A percentile compares a stretch with the other conserved stretches of the same genome.
Evolutionary conservation across 2,329 filamentous ascomycete species (phyloP).

Genomic region (Venturia nashicola): DNA sequence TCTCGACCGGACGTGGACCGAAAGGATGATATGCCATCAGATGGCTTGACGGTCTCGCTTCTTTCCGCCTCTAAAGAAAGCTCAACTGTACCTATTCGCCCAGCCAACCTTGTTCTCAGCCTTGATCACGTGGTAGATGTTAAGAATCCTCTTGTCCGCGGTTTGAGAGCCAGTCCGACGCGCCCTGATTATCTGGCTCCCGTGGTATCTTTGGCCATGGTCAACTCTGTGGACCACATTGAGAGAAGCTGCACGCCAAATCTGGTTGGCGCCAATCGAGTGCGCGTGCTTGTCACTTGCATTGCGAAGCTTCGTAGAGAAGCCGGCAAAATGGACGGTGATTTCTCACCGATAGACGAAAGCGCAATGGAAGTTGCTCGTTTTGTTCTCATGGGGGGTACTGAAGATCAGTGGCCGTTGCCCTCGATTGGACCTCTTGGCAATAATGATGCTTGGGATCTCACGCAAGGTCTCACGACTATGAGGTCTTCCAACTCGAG

Average conservation of each 20-base stretch:
- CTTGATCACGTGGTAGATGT: slow-evolving; percentile 7
- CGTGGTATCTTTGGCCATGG: slow-evolving; percentile 7
- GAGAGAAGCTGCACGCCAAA: slow-evolving; percentile 4
- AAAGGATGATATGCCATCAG: neutral
- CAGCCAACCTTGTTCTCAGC: slow-evolving; percentile 5
- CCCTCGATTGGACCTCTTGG: slow-evolving; percentile 6
- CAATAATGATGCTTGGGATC: slow-evolving; percentile 9
- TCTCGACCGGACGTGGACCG: neutral
- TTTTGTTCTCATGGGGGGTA: neutral
- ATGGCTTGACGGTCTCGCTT: slow-evolving; percentile 1
- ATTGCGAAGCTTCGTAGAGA: slow-evolving; percentile 7
- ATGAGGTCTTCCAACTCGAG: slow-evolving; percentile 4
- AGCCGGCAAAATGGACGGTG: neutral
- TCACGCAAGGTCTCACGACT: slow-evolving; percentile 5
- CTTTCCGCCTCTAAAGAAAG: neutral
- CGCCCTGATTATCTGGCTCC: slow-evolving; percentile 7
- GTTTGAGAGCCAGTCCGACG: neutral
- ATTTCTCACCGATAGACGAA: slow-evolving; percentile 1
- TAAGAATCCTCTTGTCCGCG: neutral
- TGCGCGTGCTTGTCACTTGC: slow-evolving; percentile 4
- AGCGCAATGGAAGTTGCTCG: slow-evolving; percentile 6
- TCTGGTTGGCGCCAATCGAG: neutral
- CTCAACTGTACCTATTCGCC: neutral
- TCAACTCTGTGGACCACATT: slow-evolving; percentile 11
- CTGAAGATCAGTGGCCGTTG: slow-evolving; percentile 6